phyloP scores from a whole-genome alignment of 2,329 filamentous ascomycete genomes.

The Teratosphaeria pseudoeucalypti region DNA sequence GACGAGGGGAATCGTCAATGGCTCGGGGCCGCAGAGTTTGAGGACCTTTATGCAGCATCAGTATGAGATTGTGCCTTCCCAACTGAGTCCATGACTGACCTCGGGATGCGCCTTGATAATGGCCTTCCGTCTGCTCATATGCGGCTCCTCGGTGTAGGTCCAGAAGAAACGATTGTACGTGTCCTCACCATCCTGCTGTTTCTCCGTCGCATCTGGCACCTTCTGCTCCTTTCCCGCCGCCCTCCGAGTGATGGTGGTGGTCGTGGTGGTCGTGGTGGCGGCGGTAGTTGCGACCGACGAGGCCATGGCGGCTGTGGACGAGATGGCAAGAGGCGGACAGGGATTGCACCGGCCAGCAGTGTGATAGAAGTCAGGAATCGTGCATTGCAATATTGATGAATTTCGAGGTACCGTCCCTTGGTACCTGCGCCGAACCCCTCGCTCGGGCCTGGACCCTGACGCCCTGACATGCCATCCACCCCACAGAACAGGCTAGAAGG shows the following conservation, averaged over 20 bases:
- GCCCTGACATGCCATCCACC: not conserved
- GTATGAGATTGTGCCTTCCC: not conserved
- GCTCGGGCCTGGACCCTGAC: not conserved
- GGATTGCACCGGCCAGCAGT: not conserved
- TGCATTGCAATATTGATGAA: not conserved
- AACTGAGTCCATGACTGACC: conserved; percentile 41
- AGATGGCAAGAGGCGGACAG: not conserved
- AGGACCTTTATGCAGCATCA: conserved; percentile 53
- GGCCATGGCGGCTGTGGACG: not conserved
- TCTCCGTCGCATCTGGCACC: not conserved
- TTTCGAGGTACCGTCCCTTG: not conserved
- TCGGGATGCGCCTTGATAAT: conserved; percentile 99
- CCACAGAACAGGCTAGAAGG: not conserved
- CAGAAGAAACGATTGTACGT: conserved; percentile 62
- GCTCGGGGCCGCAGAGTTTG: conserved; percentile 93
- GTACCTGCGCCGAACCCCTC: not conserved
- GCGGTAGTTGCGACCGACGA: conserved; percentile 1
- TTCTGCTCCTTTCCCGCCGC: not conserved
- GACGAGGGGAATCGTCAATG: conserved; percentile 90
- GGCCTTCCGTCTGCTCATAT: conserved; percentile 76
- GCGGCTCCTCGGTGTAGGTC: conserved; percentile 98
- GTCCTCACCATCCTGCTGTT: conserved; percentile 1
- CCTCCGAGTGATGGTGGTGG: not conserved
- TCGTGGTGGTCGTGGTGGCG: not conserved
- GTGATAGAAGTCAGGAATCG: not conserved